These are phyloP conservation scores for Salix brachista DNA, from an alignment of 345 rosid genomes.

Conservation along the genomic window DNA sequence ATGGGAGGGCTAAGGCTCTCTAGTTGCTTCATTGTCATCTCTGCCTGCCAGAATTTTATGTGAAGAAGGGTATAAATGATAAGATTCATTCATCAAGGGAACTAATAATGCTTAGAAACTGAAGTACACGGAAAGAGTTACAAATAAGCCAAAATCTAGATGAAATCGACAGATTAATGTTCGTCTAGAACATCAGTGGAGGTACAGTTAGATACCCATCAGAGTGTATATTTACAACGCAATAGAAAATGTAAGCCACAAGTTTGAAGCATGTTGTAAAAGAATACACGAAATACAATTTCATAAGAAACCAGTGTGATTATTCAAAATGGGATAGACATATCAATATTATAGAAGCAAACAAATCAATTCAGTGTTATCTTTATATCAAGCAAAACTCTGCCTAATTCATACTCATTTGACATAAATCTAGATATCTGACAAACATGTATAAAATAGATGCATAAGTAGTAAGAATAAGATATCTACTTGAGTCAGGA, in stretches of 20 bases:
- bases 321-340: not conserved
- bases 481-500: no score
- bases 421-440: not conserved
- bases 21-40: conserved; percentile 85
- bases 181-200: not conserved
- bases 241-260: not conserved
- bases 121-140: not conserved
- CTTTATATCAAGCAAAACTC: not conserved
- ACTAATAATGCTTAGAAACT: not conserved
- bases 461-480: not conserved
- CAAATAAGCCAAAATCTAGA: not conserved
- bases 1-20: conserved; percentile 89
- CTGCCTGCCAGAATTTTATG: conserved; percentile 58
- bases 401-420: not conserved
- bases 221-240: not conserved
- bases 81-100: not conserved
- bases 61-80: not conserved
- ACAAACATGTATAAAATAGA: not conserved
- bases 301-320: not conserved
- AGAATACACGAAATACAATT: not conserved
- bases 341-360: not conserved
- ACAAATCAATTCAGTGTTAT: not conserved
- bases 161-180: not conserved
- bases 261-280: not conserved
- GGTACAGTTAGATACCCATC: not conserved